Evolutionary conservation across 1,284 basidiomycete species (phyloP).

Genomic region (Singerocomus rubriflavus): DNA sequence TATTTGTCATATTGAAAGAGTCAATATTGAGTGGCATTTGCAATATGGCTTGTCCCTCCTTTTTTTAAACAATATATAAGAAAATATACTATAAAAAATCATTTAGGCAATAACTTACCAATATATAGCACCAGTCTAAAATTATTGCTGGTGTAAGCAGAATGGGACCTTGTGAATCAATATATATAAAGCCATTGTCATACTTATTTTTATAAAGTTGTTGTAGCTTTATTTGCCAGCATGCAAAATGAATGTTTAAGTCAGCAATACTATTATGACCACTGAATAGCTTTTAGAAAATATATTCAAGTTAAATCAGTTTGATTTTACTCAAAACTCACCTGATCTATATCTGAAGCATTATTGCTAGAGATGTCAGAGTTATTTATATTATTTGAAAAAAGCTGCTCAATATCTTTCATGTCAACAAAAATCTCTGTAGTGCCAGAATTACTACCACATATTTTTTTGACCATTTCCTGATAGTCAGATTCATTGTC

Average conservation of each 20-base stretch:
- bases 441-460: too few species aligned
- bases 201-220: constrained; percentile 1
- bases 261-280: neutral
- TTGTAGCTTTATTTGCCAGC: neutral
- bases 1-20: constrained; percentile 1
- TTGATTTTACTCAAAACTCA: too few species aligned
- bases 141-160: constrained; percentile 4
- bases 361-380: too few species aligned
- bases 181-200: neutral
- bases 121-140: constrained; percentile 2
- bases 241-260: neutral
- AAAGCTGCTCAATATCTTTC: too few species aligned
- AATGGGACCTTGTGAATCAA: neutral
- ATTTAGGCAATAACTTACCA: neutral
- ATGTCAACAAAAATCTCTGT: too few species aligned
- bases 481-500: too few species aligned
- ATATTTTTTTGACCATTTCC: too few species aligned
- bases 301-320: too few species aligned
- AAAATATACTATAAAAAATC: neutral
- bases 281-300: too few species aligned
- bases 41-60: constrained; percentile 1
- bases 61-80: neutral
- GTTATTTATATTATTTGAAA: too few species aligned
- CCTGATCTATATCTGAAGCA: too few species aligned
- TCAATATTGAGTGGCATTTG: neutral